phyloP scores from a whole-genome alignment of 768 basidiomycete species.

The Rhizopogon rudus region DNA sequence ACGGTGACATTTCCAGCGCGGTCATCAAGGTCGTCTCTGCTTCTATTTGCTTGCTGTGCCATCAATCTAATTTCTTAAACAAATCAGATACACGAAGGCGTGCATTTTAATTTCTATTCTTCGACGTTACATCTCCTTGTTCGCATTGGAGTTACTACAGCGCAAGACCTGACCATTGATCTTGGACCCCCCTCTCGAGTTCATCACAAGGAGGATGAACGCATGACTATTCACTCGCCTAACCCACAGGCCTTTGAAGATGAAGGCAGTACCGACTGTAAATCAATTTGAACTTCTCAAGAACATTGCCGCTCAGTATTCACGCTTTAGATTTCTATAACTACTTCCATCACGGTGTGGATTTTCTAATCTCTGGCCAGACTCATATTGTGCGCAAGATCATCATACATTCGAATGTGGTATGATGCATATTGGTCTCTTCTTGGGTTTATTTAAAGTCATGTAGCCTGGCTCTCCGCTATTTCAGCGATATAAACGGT shows the following conservation, averaged over 20 bases:
- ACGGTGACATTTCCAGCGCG: constrained; percentile 63
- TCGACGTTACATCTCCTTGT: constrained; percentile 49
- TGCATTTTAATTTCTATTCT: constrained; percentile 63
- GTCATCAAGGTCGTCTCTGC: constrained; percentile 52
- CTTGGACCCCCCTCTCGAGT: constrained; percentile 73
- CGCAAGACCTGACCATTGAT: constrained; percentile 76
- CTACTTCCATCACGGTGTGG: constrained; percentile 88
- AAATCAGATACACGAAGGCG: constrained; percentile 63
- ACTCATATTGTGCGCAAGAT: constrained; percentile 80
- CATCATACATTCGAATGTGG: constrained; percentile 82
- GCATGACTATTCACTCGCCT: constrained; percentile 79
- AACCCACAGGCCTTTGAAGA: constrained; percentile 35
- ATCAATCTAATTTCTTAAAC: not conserved
- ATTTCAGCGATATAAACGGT: constrained; percentile 89
- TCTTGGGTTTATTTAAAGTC: not conserved
- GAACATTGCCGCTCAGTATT: constrained; percentile 3
- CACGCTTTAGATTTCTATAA: constrained; percentile 73
- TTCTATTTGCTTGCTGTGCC: not conserved
- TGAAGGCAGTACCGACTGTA: constrained; percentile 48
- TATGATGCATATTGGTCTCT: constrained; percentile 30
- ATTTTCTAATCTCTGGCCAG: constrained; percentile 73
- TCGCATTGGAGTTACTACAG: constrained; percentile 68
- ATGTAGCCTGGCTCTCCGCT: constrained; percentile 78
- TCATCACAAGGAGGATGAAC: constrained; percentile 85
- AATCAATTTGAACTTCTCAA: constrained; percentile 10